phyloP scores from a whole-genome alignment of 2,329 filamentous ascomycete genomes.

The Venturiaceae sp. region DNA sequence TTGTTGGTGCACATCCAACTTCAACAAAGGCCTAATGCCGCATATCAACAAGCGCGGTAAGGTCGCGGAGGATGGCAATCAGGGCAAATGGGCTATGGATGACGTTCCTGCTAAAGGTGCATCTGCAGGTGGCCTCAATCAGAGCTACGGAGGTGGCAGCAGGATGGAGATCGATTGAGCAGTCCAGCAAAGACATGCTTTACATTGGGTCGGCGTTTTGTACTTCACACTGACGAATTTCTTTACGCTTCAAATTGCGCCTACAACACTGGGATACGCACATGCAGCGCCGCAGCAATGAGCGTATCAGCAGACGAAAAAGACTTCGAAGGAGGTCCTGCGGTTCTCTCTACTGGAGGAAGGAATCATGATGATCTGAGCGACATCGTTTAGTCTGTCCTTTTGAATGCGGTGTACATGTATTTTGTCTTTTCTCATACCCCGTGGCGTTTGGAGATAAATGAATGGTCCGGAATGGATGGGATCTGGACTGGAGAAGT shows the following conservation, averaged over 20 bases:
- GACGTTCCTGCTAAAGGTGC: conserved; percentile 39
- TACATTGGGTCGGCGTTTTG: background rate
- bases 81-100: conserved; percentile 31
- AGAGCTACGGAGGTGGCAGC: background rate
- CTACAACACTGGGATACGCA: no score
- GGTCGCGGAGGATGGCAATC: conserved; percentile 31
- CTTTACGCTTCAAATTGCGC: background rate
- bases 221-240: background rate
- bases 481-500: no score
- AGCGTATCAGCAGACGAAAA: no score
- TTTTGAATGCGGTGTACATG: background rate
- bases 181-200: no score
- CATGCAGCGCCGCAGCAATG: no score
- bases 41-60: conserved; percentile 55
- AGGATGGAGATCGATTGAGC: conserved; percentile 11
- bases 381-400: background rate
- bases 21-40: conserved; percentile 77
- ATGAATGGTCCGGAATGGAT: no score
- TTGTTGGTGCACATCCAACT: conserved; percentile 81
- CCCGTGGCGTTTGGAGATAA: background rate
- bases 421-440: background rate
- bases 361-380: no score
- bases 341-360: no score
- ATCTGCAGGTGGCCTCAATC: conserved; percentile 16
- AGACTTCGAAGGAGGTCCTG: no score